Base-by-base conservation (phyloP, 2,329 filamentous ascomycete genomes). In the Aaosphaeria arxii region DNA sequence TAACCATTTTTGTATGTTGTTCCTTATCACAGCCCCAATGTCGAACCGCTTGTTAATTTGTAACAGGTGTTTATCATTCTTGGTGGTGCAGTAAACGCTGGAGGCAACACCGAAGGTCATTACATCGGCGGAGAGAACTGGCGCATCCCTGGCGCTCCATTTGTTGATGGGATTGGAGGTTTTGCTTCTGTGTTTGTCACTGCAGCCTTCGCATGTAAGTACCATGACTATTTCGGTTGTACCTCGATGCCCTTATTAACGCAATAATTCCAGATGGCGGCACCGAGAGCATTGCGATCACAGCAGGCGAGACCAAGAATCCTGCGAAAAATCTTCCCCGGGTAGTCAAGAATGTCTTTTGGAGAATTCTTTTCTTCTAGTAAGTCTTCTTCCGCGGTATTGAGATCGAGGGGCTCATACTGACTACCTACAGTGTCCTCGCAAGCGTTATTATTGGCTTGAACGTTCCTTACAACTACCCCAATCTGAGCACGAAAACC, bases 291-390 rank as follows among this genome's bases (percentile, higher is more conserved):
- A 85, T 90, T 43, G 88, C 87, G 45, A 80, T 91, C 11, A 87
- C 87, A 4, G 87, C 88, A 1, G 88, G 87, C 31, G 88, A 91
- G 67, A 88, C 87, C 1, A 83, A 80, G n/a, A 89, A 90, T 62
- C 88, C 88, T 3, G 80, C 86, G 49, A 89, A 94, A 65, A 88
- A 87, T 1, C 77, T 96, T 0, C 91, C 91, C 0, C 90, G 85
- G 0, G 91, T 91, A 9, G 84, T 95, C 61, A 95, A 95, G 73
- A 91, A 95, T 68, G 90, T 96, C 24, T 96, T 96, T 71, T 75
- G 73, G 73, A 71, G 73, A 38, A 73, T 76, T 38, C 31, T 64
- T 24, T 45, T 66, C 28, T 75, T 75, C n/a, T 36, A 36, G 17
- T 24, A 24, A 24, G 17, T 24, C 17, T 24, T 24, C 2, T 24